These are phyloP conservation scores for Edaphochlamys debaryana DNA, from an alignment of 139 green algal species.

Conservation along the genomic window DNA sequence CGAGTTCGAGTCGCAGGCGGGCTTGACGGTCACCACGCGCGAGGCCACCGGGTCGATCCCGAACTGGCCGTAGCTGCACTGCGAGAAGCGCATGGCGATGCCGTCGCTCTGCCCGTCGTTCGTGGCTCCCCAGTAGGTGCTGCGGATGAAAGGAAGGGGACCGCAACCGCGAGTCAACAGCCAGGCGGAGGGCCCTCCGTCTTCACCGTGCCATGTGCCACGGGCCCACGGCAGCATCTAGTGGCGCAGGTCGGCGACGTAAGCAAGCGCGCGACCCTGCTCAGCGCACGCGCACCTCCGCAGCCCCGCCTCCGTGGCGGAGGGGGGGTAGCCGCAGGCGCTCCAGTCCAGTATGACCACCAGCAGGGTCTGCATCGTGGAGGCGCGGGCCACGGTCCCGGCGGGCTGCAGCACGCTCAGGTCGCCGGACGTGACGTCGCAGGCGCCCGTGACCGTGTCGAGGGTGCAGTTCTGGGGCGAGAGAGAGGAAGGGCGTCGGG, in stretches of 20 bases:
- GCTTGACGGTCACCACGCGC: neutral
- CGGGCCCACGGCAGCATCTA: no score
- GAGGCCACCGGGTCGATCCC: neutral
- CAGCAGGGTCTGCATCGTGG: neutral
- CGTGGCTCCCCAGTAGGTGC: neutral
- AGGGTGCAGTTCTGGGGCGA: neutral
- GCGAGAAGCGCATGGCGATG: neutral
- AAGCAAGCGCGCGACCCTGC: no score
- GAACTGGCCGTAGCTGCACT: slow-evolving; percentile 19
- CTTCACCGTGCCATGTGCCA: no score
- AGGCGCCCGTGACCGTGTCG: neutral
- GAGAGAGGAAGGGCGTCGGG: no score
- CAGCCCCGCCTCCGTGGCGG: no score
- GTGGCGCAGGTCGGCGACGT: no score
- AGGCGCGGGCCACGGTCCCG: neutral
- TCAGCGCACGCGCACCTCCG: no score
- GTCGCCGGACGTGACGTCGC: neutral
- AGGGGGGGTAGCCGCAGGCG: neutral
- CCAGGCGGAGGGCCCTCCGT: no score
- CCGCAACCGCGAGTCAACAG: neutral
- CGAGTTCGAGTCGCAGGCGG: neutral
- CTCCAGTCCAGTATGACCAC: slow-evolving; percentile 2
- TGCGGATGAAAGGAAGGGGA: neutral
- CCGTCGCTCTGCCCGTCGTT: neutral
- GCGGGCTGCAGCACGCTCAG: neutral